These are phyloP conservation scores for Aspergillus thermomutatus DNA, from an alignment of 2,329 filamentous ascomycete species.

Conservation along the genomic window DNA sequence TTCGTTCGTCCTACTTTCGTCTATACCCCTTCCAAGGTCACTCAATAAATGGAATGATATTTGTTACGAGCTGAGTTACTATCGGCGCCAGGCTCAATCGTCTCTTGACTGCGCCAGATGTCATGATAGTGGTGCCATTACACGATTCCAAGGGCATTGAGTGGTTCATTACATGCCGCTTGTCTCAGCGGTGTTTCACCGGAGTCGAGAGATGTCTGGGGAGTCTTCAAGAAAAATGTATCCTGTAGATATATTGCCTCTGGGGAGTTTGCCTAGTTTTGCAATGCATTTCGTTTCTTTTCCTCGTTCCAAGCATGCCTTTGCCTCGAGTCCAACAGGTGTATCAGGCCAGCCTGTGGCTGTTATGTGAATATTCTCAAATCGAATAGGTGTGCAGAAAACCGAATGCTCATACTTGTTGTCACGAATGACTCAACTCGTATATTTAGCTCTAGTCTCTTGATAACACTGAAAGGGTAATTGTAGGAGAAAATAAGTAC, in stretches of 20 bases:
- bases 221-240: conserved; percentile 12
- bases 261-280: conserved; percentile 24
- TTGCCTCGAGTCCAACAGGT: not conserved
- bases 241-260: conserved; percentile 35
- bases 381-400: too few relatives aligned
- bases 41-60: conserved; percentile 48
- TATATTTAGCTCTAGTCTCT: not conserved
- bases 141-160: conserved; percentile 1
- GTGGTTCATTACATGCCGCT: not conserved
- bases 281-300: conserved; percentile 14
- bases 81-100: conserved; percentile 5
- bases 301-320: conserved; percentile 3
- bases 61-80: conserved; percentile 7
- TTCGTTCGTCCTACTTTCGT: conserved; percentile 80
- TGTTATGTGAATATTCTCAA: not conserved
- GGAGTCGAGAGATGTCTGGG: conserved; percentile 3
- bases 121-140: conserved; percentile 5
- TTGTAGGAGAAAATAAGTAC: not conserved
- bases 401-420: too few relatives aligned
- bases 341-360: not conserved
- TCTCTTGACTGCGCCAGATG: conserved; percentile 4
- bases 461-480: conserved; percentile 3
- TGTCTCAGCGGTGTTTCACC: not conserved
- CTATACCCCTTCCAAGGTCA: conserved; percentile 62
- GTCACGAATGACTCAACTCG: too few relatives aligned